Evolutionary conservation across 306 rosid genomes (phyloP).

Genomic region (Inga leiocalycina): DNA sequence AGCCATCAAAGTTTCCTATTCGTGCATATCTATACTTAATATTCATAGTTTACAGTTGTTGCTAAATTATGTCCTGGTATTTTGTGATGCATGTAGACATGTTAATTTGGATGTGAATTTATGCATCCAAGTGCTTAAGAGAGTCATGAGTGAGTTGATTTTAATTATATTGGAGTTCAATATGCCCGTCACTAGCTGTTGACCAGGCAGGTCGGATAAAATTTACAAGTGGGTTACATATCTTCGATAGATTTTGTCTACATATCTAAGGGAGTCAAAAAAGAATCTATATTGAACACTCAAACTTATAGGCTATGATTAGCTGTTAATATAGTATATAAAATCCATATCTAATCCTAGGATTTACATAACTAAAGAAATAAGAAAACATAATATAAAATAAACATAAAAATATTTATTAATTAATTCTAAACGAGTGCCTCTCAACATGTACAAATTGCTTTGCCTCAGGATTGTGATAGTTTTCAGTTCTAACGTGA

Average conservation of each 20-base stretch:
- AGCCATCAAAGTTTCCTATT: slow-evolving; percentile 7
- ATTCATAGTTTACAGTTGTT: slow-evolving; percentile 25
- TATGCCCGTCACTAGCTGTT: not conserved
- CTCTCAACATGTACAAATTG: not conserved
- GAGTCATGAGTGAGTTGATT: slow-evolving; percentile 12
- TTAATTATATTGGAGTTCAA: not conserved
- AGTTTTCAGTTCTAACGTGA: not conserved
- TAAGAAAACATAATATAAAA: too few relatives aligned
- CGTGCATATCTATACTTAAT: not conserved
- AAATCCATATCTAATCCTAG: too few relatives aligned
- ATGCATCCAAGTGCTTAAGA: not conserved
- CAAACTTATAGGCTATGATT: not conserved
- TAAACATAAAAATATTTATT: not conserved
- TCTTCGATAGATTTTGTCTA: slow-evolving; percentile 18
- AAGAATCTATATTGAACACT: not conserved
- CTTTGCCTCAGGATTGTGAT: not conserved
- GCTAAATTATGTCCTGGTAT: slow-evolving; percentile 1
- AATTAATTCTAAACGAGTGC: not conserved
- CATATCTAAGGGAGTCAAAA: slow-evolving; percentile 6
- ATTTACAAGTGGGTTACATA: not conserved
- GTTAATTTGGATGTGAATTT: slow-evolving; percentile 22
- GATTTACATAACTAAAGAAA: too few relatives aligned
- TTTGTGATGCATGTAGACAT: slow-evolving; percentile 4
- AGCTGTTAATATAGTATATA: too few relatives aligned
- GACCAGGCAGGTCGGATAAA: too few relatives aligned